Evolutionary conservation across 306 rosid species (phyloP).

Genomic region (Pyrus pyrifolia): DNA sequence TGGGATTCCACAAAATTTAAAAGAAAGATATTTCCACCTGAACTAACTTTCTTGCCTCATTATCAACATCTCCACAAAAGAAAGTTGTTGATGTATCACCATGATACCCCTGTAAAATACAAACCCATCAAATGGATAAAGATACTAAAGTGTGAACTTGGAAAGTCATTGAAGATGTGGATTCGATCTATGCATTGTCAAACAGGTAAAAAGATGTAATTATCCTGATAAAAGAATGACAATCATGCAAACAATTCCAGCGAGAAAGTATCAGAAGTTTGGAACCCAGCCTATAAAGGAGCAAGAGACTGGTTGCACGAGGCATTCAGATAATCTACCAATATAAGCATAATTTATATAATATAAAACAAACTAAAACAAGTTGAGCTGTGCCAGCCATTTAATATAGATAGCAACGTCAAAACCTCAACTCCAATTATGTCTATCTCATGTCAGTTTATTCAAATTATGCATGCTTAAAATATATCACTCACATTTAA

Average conservation of each 20-base stretch:
- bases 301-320: neutral
- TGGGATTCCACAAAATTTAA: neutral
- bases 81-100: conserved; percentile 88
- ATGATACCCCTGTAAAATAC: conserved; percentile 67
- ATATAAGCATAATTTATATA: too few relatives aligned
- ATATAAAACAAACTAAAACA: too few relatives aligned
- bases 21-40: conserved; percentile 41
- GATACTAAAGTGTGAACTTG: conserved; percentile 4
- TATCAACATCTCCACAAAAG: conserved; percentile 82
- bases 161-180: neutral
- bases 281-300: neutral
- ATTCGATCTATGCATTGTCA: neutral
- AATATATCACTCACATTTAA: conserved; percentile 57
- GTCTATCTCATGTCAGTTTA: neutral
- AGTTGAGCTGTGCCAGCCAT: neutral
- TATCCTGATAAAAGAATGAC: neutral
- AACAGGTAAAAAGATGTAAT: neutral
- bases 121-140: conserved; percentile 15
- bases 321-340: neutral
- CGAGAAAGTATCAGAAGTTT: neutral
- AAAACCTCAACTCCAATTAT: neutral
- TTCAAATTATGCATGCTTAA: neutral
- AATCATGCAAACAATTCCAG: neutral
- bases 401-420: neutral
- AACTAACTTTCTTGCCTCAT: conserved; percentile 58